Percentiles rank a stretch among this genome's conserved stretches.
Evolutionary conservation across 2,329 filamentous ascomycete genomes (phyloP).

Genomic region (Hypoxylon sp.): DNA sequence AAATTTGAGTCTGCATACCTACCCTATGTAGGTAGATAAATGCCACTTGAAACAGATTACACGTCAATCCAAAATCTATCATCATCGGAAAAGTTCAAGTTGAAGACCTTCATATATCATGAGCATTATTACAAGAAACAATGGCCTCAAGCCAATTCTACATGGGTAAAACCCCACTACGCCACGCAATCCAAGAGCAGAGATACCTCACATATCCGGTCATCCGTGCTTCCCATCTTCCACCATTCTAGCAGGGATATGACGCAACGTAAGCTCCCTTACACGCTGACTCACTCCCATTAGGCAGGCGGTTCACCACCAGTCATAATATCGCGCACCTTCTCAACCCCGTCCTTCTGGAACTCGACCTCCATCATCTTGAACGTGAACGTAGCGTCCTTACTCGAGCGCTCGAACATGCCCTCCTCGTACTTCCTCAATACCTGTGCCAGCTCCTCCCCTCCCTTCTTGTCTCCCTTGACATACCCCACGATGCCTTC

Average conservation of each 20-base stretch:
- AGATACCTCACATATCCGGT: background rate
- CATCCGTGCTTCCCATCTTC: background rate
- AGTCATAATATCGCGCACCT: slow-evolving; percentile 36
- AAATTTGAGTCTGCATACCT: no score
- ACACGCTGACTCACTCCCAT: background rate
- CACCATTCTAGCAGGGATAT: background rate
- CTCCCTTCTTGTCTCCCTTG: slow-evolving; percentile 23
- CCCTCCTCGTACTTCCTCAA: slow-evolving; percentile 43
- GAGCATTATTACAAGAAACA: background rate
- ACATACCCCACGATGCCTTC: slow-evolving; percentile 38
- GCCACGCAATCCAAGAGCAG: background rate
- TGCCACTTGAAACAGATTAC: no score
- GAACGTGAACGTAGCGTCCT: slow-evolving; percentile 39
- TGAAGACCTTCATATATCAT: background rate
- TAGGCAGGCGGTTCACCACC: slow-evolving; percentile 14
- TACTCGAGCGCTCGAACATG: slow-evolving; percentile 44
- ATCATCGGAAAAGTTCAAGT: no score
- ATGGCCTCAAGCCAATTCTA: background rate
- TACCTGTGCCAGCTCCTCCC: slow-evolving; percentile 33
- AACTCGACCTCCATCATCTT: slow-evolving; percentile 41
- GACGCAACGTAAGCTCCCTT: background rate
- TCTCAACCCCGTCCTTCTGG: slow-evolving; percentile 34
- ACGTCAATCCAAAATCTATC: no score
- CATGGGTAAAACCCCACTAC: background rate
- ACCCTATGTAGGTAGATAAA: no score